Evolutionary conservation across 2,329 filamentous ascomycete genomes (phyloP).

Genomic region (Colletotrichum endophyticum): DNA sequence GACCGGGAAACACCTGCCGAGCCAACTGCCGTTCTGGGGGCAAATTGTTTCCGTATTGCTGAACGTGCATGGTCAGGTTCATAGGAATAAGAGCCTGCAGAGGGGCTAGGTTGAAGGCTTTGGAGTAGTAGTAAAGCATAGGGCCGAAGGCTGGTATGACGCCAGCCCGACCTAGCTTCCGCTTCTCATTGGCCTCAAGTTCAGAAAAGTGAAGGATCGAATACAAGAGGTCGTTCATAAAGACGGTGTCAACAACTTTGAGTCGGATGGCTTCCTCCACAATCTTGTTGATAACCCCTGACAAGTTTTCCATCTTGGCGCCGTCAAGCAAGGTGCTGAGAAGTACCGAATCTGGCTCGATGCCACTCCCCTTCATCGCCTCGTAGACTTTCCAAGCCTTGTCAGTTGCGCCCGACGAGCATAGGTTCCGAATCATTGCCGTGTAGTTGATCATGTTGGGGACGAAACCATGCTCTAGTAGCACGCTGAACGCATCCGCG

Average conservation of each 20-base stretch:
- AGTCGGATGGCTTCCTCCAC: constrained; percentile 37
- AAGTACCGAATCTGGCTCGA: constrained; percentile 69
- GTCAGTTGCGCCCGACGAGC: constrained; percentile 65
- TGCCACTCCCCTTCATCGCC: constrained; percentile 62
- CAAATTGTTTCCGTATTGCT: constrained; percentile 14
- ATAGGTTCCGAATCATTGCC: constrained; percentile 73
- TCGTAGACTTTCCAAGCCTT: constrained; percentile 71
- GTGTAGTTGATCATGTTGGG: constrained; percentile 70
- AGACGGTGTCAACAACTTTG: constrained; percentile 54
- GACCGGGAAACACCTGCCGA: constrained; percentile 31
- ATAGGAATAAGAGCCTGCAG: constrained; percentile 42
- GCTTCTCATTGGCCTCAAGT: constrained; percentile 38
- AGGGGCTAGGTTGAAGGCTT: constrained; percentile 50
- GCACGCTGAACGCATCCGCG: constrained; percentile 56
- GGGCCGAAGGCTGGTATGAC: constrained; percentile 45
- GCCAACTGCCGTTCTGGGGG: constrained; percentile 15
- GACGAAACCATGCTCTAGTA: constrained; percentile 65
- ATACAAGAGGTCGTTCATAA: constrained; percentile 50
- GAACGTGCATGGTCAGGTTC: constrained; percentile 14
- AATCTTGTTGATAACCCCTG: constrained; percentile 49
- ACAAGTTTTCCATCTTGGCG: constrained; percentile 64
- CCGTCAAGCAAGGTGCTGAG: constrained; percentile 75
- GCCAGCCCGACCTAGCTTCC: constrained; percentile 31
- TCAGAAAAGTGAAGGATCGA: constrained; percentile 50
- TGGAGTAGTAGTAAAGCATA: constrained; percentile 55